These are phyloP conservation scores for Hortaea werneckii DNA, from an alignment of 2,329 filamentous ascomycete species.

Conservation along the genomic window DNA sequence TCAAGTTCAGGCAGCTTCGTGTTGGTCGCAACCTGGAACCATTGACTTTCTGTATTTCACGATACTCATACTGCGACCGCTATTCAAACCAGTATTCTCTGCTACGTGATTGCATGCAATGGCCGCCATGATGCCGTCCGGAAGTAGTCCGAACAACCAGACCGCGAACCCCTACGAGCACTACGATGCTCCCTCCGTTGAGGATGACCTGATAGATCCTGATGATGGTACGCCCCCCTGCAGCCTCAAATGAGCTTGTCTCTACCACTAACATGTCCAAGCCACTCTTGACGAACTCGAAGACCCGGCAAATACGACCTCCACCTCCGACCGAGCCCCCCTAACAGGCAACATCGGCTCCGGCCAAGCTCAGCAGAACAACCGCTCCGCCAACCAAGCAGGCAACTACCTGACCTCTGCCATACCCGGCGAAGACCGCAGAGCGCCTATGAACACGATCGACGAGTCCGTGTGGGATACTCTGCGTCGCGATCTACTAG, in stretches of 20 bases:
- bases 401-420: constrained; percentile 78
- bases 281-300: constrained; percentile 88
- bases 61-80: too few species aligned
- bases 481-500: constrained; percentile 79
- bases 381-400: constrained; percentile 50
- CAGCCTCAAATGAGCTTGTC: neutral
- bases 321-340: constrained; percentile 63
- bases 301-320: constrained; percentile 57
- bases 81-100: too few species aligned
- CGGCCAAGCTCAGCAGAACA: constrained; percentile 42
- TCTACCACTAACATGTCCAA: constrained; percentile 23
- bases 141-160: constrained; percentile 19
- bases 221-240: constrained; percentile 37
- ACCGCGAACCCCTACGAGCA: constrained; percentile 27
- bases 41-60: neutral
- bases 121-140: constrained; percentile 37
- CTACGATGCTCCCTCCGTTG: constrained; percentile 37
- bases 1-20: neutral
- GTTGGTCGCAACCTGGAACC: neutral
- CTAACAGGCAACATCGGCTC: constrained; percentile 67
- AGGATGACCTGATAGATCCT: constrained; percentile 43
- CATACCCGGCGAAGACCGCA: constrained; percentile 86
- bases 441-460: constrained; percentile 83
- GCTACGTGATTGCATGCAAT: constrained; percentile 14
- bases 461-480: constrained; percentile 97